Conservation (phyloP, 495 filamentous ascomycete species). For the Neurospora terricola region DNA sequence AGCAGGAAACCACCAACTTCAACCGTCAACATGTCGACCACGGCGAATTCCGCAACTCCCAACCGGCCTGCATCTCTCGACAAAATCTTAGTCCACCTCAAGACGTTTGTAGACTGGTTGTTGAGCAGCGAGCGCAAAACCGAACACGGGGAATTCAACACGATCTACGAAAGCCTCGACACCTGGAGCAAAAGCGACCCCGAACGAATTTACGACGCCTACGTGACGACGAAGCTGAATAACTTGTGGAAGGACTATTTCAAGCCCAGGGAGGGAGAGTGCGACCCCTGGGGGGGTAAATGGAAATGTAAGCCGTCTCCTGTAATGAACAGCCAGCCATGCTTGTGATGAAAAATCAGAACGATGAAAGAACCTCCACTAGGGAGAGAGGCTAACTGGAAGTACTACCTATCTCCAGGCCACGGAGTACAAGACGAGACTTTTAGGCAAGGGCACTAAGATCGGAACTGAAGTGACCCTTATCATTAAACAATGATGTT, state of each 20-base stretch:
- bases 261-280: not conserved
- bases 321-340: not conserved
- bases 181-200: not conserved
- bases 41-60: not conserved
- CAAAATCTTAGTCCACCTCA: fast-evolving
- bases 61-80: not conserved
- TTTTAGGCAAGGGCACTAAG: not conserved
- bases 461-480: no score
- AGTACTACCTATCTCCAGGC: not conserved
- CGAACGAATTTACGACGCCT: not conserved
- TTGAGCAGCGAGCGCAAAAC: no score
- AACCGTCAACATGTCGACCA: not conserved
- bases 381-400: not conserved
- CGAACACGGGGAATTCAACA: no score
- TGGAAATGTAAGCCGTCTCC: not conserved
- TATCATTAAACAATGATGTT: no score
- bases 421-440: not conserved
- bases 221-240: not conserved
- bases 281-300: no score
- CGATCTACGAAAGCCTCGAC: no score
- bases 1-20: not conserved
- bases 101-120: not conserved
- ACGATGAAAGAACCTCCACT: not conserved
- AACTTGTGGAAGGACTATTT: not conserved
- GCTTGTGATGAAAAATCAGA: not conserved